Conservation (phyloP, 192 early-diverging fungal species). For the Phycomyces nitens region DNA sequence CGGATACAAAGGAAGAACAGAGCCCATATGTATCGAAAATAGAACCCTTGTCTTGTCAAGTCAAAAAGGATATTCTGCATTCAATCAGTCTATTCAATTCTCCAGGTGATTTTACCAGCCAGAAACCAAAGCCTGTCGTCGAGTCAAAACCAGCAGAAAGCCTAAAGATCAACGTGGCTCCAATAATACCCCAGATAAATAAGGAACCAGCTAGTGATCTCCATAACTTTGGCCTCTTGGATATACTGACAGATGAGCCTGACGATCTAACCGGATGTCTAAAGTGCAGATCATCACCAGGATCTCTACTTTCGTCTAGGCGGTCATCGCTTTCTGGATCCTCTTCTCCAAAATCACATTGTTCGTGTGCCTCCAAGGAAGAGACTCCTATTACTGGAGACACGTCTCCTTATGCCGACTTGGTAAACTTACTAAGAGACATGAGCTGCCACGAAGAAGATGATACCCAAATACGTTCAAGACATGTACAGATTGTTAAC, state of each 20-base stretch:
- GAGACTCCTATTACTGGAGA: neutral
- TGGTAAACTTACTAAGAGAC: conserved; percentile 2
- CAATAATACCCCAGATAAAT: neutral
- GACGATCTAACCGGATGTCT: too few species aligned
- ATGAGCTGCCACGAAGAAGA: conserved; percentile 4
- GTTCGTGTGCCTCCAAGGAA: neutral
- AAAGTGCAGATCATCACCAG: too few species aligned
- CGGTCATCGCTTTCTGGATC: too few species aligned
- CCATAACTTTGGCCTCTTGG: neutral
- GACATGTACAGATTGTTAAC: neutral
- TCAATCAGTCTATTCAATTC: conserved; percentile 22
- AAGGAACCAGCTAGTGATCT: neutral
- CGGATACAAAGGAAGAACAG: too few species aligned
- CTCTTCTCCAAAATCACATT: too few species aligned
- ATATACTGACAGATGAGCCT: neutral
- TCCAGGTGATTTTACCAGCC: neutral
- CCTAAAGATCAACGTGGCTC: neutral
- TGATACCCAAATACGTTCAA: neutral
- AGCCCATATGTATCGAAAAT: neutral
- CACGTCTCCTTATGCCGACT: conserved; percentile 18
- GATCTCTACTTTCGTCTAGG: too few species aligned
- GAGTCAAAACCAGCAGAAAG: neutral
- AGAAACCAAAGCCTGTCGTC: neutral
- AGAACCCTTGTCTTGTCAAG: neutral
- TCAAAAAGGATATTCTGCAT: conserved; percentile 11